Evolutionary conservation across 176 grass and related monocot species (phyloP).

Genomic region (Hordeum marinum): DNA sequence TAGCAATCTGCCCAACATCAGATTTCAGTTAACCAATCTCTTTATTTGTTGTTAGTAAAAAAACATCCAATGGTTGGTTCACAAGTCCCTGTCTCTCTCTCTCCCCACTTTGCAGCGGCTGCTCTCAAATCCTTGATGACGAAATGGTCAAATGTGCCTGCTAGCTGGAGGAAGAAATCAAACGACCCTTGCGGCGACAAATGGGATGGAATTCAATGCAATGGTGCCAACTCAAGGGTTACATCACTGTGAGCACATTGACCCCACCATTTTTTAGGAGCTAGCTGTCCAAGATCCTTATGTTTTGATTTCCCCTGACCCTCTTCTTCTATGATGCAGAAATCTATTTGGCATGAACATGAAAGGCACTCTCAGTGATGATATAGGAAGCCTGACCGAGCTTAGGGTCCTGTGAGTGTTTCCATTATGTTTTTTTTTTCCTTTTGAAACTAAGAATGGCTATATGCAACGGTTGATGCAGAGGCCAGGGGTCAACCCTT

Average conservation of each 20-base stretch:
- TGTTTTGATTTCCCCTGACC: background rate
- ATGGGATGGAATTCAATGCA: conserved; percentile 62
- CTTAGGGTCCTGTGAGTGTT: conserved; percentile 60
- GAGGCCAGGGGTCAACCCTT: too few species aligned
- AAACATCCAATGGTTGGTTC: background rate
- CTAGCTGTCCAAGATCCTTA: background rate
- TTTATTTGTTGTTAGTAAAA: background rate
- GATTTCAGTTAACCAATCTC: background rate
- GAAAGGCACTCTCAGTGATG: conserved; percentile 43
- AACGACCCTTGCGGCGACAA: conserved; percentile 46
- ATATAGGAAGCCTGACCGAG: conserved; percentile 56
- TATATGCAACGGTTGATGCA: too few species aligned
- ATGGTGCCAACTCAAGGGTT: conserved; percentile 39
- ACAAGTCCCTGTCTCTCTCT: background rate
- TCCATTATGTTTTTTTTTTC: too few species aligned
- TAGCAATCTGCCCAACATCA: background rate
- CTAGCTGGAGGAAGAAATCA: conserved; percentile 49
- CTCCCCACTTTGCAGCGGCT: conserved; percentile 19
- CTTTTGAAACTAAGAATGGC: too few species aligned
- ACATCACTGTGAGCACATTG: conserved; percentile 50
- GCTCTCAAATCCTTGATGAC: conserved; percentile 51
- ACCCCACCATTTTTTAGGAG: background rate
- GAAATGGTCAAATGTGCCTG: conserved; percentile 55
- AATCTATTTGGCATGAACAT: conserved; percentile 61
- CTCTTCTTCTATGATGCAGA: conserved; percentile 16